Evolutionary conservation across 805 yeast genomes (phyloP), one percentile per base, ranked within the genome.

Genomic region (Priceomyces carsonii): DNA sequence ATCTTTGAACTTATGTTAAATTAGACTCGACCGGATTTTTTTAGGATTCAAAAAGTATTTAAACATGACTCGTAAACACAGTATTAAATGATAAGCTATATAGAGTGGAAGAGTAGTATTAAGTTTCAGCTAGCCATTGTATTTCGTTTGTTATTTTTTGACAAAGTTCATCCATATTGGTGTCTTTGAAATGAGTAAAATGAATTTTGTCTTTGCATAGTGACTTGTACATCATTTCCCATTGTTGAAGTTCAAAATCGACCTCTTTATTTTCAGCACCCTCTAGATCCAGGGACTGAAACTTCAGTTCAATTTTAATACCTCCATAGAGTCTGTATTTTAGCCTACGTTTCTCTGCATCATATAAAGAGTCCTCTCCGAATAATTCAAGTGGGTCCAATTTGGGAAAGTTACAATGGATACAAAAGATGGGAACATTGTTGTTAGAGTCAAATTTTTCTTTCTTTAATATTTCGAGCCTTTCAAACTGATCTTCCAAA

Each of bases 351-450:
- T 50, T 41, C 12, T 50, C 54, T 9, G 32, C 27, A 35, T 63
- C 66, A 29, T 39, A 60, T 13, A 63, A 38, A 16, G 55, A 57
- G 1, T 48, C 53, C 26, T 50, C 49, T 2, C 33, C 38, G 43
- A 47, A 43, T 19, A 59, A 47, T 19, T 44, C 47, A 2, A 53
- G 13, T 4, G 67, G 68, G 42, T 63, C 69, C 12, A 62, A 41
- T 36, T 63, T 63, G 5, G 69, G 69, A 35, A 46, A 61, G 37
- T 63, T 63, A 36, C 67, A 61, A 42, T 63, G 69, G 26, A 63
- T 33, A 3, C 63, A 41, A 29, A 60, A 61, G 5, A 60, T 29
- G 1, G 61, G 57, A 15, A 45, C 43, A 2, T 51, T 39, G 15
- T 43, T 42, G 21, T 51, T 37, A 5, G 38, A 32, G 14, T 40